Base-by-base conservation (phyloP, 306 rosid species). In the Carpinus viminea region DNA sequence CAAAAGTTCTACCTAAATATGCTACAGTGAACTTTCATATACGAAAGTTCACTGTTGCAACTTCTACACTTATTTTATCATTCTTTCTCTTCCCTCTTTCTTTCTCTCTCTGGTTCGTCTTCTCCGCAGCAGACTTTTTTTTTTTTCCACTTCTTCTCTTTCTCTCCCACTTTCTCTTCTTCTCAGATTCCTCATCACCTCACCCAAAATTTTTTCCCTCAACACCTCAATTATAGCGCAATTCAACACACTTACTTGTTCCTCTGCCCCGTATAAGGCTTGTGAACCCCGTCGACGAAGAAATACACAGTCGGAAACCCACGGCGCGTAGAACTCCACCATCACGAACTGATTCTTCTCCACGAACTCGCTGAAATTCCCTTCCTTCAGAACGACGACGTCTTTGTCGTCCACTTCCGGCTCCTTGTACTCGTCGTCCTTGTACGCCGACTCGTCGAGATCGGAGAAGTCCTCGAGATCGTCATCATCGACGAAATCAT, bases 271-370 rank as follows among this genome's bases (percentile, higher is more conserved):
- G 85, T 75, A 69, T 93, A 96, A 85, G 89, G 86, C 80, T 93
- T 91, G 78, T 84, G 98, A 73, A 83, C 84, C 2, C 96, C 98
- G 83, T 96, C 99, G 24, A 84, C 20, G 80, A 93, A 96, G 85
- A 96, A 90, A 74, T 52, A 73, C 11, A 96, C 56, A 53, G 97
- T 91, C 4, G 99, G 99, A 51, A 90, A 96, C 4, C 99, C 99
- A 96, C 5, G 99, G 96, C 16, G 99, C 99, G 74, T 96, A 96
- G 86, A 96, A 96, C 79, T 96, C 98, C 13, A 96, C 99, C 96
- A 96, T 72, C 0, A 96, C 97, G 78, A 81, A 93, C 53, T 77
- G 86, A 45, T 91, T 90, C 11, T 82, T 90, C 83, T 87, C 86
- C 11, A 93, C 38, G 50, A 83, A 82, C 28, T 85, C 92, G 66